A percentile compares a stretch with the other conserved stretches of the same genome.
phyloP scores from a whole-genome alignment of 768 basidiomycete genomes.

The Phaeotremella skinneri region DNA sequence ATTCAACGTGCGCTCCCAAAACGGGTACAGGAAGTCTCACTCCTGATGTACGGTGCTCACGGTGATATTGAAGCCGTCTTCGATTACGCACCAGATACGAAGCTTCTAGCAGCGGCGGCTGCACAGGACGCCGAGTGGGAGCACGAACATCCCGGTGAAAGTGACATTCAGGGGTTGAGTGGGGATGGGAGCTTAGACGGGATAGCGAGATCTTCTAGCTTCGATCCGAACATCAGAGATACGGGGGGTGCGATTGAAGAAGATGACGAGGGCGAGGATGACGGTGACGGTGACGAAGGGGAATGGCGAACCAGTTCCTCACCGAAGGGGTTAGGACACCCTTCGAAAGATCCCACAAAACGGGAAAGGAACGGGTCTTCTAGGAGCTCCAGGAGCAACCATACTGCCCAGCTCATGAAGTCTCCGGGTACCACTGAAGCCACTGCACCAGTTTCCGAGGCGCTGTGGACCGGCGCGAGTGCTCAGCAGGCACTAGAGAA shows the following conservation, averaged over 20 bases:
- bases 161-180: neutral
- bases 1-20: constrained; percentile 22
- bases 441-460: no score
- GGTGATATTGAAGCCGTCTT: constrained; percentile 25
- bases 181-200: neutral
- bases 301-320: no score
- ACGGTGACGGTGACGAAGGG: neutral
- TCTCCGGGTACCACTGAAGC: no score
- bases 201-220: neutral
- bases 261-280: neutral
- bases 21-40: constrained; percentile 14
- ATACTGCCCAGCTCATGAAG: no score
- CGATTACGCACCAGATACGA: constrained; percentile 24
- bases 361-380: no score
- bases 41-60: constrained; percentile 20
- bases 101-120: constrained; percentile 10
- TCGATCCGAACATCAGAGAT: neutral
- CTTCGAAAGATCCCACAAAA: no score
- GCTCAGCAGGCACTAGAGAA: no score
- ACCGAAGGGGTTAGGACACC: no score
- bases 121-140: constrained; percentile 1
- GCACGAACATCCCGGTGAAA: neutral
- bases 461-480: no score
- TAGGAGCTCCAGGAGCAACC: no score
- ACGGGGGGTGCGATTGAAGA: neutral